Conservation (phyloP, 352 stramenopile genomes). For the Phytophthora crassamura region DNA sequence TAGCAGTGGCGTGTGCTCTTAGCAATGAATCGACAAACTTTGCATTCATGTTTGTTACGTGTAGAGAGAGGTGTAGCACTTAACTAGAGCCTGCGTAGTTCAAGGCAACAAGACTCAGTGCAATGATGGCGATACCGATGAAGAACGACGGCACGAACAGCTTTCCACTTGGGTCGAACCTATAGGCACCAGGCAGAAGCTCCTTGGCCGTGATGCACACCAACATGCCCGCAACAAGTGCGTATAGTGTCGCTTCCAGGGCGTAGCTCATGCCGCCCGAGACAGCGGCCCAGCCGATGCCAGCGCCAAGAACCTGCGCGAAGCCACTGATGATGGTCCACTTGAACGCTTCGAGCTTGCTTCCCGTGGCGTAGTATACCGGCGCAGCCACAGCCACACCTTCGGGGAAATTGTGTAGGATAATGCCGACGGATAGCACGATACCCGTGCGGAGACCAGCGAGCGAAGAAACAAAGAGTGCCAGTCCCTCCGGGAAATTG, state of each 20-base stretch:
- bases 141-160: constrained; percentile 89
- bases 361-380: constrained; percentile 97
- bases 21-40: too few relatives aligned
- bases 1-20: too few relatives aligned
- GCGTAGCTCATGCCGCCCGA: constrained; percentile 66
- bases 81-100: constrained; percentile 71
- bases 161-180: constrained; percentile 89
- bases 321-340: constrained; percentile 91
- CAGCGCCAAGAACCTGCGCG: constrained; percentile 91
- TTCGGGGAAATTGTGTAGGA: constrained; percentile 98
- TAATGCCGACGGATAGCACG: constrained; percentile 95
- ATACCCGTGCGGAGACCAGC: constrained; percentile 89
- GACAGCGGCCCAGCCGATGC: constrained; percentile 69
- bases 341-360: constrained; percentile 91
- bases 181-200: constrained; percentile 91
- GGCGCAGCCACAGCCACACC: constrained; percentile 95
- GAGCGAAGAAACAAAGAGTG: constrained; percentile 95
- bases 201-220: constrained; percentile 93
- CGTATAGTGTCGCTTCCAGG: constrained; percentile 92
- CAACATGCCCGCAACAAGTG: constrained; percentile 93
- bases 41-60: too few relatives aligned
- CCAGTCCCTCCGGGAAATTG: constrained; percentile 97
- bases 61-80: constrained; percentile 57
- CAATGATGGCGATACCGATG: constrained; percentile 90
- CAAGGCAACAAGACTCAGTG: constrained; percentile 90